Evolutionary conservation across 108 stramenopile genomes (phyloP).

Genomic region (Schizochytrium sp.): DNA sequence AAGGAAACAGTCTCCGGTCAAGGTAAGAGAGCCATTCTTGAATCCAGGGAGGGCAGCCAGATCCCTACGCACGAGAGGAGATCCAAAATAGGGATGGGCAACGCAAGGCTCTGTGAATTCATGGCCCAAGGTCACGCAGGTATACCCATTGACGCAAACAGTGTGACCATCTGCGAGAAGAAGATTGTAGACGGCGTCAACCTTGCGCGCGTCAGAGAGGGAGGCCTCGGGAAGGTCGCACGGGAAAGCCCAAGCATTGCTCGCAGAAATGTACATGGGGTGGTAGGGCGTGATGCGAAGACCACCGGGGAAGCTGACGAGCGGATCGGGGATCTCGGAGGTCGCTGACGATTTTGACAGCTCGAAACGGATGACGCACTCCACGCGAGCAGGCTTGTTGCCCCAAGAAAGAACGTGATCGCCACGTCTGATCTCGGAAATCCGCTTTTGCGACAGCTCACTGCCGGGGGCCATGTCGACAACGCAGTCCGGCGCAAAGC

Average conservation of each 20-base stretch:
- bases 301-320: conserved; percentile 25
- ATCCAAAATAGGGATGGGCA: conserved; percentile 36
- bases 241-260: conserved; percentile 15
- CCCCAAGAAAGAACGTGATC: background rate
- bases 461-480: conserved; percentile 2
- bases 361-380: conserved; percentile 26
- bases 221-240: background rate
- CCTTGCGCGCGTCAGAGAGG: background rate
- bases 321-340: background rate
- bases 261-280: conserved; percentile 18
- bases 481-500: conserved; percentile 4
- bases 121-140: conserved; percentile 32
- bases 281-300: conserved; percentile 40
- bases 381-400: background rate
- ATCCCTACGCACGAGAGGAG: conserved; percentile 17
- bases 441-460: background rate
- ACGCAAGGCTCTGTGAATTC: conserved; percentile 6
- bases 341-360: background rate
- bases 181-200: conserved; percentile 16
- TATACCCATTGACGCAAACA: conserved; percentile 11
- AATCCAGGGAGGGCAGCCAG: background rate
- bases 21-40: background rate
- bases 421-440: background rate
- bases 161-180: background rate
- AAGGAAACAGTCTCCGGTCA: background rate